Evolutionary conservation across 208 protist species (phyloP).

Genomic region (Leishmania gerbilli): DNA sequence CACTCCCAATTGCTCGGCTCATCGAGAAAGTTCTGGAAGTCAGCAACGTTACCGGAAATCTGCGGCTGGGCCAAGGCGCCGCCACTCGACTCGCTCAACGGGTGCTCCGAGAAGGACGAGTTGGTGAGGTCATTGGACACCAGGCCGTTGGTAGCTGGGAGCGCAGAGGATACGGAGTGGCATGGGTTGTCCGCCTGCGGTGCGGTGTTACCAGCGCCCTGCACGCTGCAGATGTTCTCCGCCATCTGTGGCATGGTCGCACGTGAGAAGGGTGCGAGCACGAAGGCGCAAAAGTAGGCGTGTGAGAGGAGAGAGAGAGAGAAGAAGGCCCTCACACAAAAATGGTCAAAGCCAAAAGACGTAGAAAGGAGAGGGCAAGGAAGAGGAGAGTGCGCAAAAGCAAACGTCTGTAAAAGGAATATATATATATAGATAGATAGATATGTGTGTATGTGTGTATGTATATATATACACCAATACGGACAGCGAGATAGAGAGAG

Average conservation of each 20-base stretch:
- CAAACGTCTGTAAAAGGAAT: neutral
- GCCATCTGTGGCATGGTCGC: neutral
- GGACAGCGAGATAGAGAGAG: neutral
- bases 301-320: neutral
- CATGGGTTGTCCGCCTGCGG: slow-evolving; percentile 9
- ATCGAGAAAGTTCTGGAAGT: slow-evolving; percentile 24
- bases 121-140: slow-evolving; percentile 7
- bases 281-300: neutral
- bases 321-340: neutral
- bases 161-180: slow-evolving; percentile 1
- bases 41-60: slow-evolving; percentile 15
- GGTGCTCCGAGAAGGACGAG: slow-evolving; percentile 19
- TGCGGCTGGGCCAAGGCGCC: neutral
- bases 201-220: neutral
- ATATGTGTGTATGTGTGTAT: too few species aligned
- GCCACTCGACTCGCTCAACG: slow-evolving; percentile 15
- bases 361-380: neutral
- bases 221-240: neutral
- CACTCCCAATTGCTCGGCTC: slow-evolving; percentile 25
- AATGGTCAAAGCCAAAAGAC: neutral
- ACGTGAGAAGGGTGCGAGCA: neutral
- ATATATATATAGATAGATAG: neutral
- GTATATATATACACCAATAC: neutral
- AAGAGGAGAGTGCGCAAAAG: neutral
- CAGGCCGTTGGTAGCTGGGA: neutral